Evolutionary conservation across 768 basidiomycete genomes (phyloP).

Genomic region (Hebeloma cylindrosporum): DNA sequence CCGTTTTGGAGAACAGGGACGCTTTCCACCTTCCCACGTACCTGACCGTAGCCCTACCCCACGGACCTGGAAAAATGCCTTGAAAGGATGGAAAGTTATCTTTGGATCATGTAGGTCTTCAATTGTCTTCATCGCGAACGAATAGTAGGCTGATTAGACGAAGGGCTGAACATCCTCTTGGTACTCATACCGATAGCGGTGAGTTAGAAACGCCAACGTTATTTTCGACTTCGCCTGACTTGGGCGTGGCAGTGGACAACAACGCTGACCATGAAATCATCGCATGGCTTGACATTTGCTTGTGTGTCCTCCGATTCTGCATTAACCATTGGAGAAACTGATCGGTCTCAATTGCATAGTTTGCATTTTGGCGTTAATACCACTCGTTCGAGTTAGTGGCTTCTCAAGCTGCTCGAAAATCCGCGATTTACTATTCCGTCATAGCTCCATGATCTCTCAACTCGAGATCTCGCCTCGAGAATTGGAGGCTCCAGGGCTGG

Average conservation of each 20-base stretch:
- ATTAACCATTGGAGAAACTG: not conserved
- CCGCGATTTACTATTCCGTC: not conserved
- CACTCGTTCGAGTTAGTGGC: conserved; percentile 65
- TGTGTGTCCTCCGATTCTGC: conserved; percentile 40
- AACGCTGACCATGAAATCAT: conserved; percentile 44
- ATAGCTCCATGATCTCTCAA: conserved; percentile 77
- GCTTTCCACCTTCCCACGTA: conserved; percentile 1
- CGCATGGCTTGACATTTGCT: conserved; percentile 58
- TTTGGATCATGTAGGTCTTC: conserved; percentile 26
- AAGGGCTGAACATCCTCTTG: conserved; percentile 73
- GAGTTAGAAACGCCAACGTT: conserved; percentile 23
- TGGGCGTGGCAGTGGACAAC: conserved; percentile 50
- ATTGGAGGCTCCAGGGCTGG: conserved; percentile 79
- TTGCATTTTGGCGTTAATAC: conserved; percentile 69
- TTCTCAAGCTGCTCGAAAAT: not conserved
- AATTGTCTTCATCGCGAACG: not conserved
- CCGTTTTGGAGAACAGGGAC: conserved; percentile 6
- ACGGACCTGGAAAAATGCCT: conserved; percentile 10
- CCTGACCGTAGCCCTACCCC: conserved; percentile 1
- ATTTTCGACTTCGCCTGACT: conserved; percentile 1
- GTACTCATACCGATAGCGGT: conserved; percentile 70
- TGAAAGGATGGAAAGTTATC: conserved; percentile 28
- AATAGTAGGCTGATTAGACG: not conserved
- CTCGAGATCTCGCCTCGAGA: conserved; percentile 68
- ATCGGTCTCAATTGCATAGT: conserved; percentile 35